These are phyloP conservation scores for Kwoniella bestiolae DNA, from an alignment of 768 basidiomycete genomes.

Conservation along the genomic window DNA sequence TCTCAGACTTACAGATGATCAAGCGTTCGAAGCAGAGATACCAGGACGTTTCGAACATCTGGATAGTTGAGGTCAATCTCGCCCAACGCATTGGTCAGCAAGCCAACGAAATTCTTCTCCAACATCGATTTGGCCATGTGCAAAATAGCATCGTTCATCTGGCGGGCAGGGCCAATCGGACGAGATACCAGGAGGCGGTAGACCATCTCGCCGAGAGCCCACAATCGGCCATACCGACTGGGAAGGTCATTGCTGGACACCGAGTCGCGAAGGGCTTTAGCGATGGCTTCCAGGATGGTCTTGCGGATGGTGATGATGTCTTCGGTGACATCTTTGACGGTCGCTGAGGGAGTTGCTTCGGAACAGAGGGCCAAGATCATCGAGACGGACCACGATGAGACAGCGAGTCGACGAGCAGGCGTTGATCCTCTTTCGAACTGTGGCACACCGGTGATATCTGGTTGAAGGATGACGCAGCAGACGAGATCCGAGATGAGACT, in stretches of 20 bases:
- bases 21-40: conserved; percentile 82
- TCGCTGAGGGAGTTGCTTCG: conserved; percentile 70
- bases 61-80: conserved; percentile 97
- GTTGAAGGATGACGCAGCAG: conserved; percentile 72
- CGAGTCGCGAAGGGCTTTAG: conserved; percentile 81
- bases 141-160: conserved; percentile 75
- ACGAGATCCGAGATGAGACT: conserved; percentile 80
- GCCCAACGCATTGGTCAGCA: conserved; percentile 81
- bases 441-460: conserved; percentile 61
- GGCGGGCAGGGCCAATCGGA: conserved; percentile 59
- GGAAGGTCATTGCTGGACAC: conserved; percentile 66
- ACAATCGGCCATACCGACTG: conserved; percentile 80
- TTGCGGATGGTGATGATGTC: conserved; percentile 91
- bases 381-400: conserved; percentile 63
- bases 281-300: conserved; percentile 85
- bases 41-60: conserved; percentile 81
- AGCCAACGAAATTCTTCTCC: conserved; percentile 92
- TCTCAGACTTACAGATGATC: conserved; percentile 87
- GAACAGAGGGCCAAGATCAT: conserved; percentile 91
- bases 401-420: conserved; percentile 45
- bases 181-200: conserved; percentile 81
- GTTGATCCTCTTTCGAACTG: conserved; percentile 63
- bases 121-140: conserved; percentile 98
- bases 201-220: conserved; percentile 84
- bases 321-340: conserved; percentile 72